Evolutionary conservation across 345 rosid genomes (phyloP), one percentile per base, ranked within the genome.

Genomic region (Cardiospermum halicacabum): DNA sequence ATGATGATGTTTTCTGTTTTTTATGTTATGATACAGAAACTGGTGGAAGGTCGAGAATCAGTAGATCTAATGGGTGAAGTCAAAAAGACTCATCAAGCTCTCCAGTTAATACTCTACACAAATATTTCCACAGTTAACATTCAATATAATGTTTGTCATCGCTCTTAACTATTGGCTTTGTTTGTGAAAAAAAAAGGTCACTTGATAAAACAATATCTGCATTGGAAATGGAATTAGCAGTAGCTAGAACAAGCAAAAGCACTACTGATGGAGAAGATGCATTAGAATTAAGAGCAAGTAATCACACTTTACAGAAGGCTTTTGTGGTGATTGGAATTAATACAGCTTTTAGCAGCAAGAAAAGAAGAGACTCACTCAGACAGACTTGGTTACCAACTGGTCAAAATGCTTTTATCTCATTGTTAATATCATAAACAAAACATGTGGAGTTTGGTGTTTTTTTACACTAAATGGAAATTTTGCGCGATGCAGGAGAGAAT

Each of bases 291-390:
- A 45, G 10, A 2, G 66, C 74, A 27, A 74, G 73, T 9, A 87
- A 89, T 64, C 83, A 72, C 19, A 81, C 78, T 39, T 28, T 83
- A 15, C 80, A 70, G 53, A 89, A 79, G 73, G 93, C 87, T 24
- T 93, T 93, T 74, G 89, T 77, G 45, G 92, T 93, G 4, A 74
- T 93, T 50, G 98, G 97, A 27, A 88, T 92, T 49, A 88, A 89
- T 56, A 89, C 98, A 28, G 96, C 96, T 10, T 92, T 92, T 66
- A 92, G 98, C 71, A 89, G 97, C 87, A 80, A 58, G 82, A 85
- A 81, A 66, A 78, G 98, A 57, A 69, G 98, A 1, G 91, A 92
- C 59, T 92, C 98, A 0, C 71, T 89, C 64, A 72, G 98, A 4
- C 69, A 75, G 43, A 89, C 96, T 7, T 92, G 98, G 96, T 77